Conservation (phyloP, 2,329 filamentous ascomycete species). For the Aspergillus novofumigatus region DNA sequence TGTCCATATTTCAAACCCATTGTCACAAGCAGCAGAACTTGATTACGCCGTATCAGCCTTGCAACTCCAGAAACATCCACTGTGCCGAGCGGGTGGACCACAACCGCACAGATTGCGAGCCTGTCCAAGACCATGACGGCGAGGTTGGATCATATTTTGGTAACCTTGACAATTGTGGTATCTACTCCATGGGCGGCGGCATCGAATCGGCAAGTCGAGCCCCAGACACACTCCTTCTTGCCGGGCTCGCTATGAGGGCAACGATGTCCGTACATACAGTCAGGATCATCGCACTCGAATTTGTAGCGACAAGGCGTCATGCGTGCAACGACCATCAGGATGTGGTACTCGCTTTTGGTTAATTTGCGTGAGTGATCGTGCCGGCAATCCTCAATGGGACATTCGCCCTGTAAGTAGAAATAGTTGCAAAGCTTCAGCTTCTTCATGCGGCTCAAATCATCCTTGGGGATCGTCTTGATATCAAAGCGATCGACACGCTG, state of each 20-base stretch:
- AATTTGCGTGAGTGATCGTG: conserved; percentile 53
- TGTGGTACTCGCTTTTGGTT: conserved; percentile 49
- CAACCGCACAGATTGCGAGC: background rate
- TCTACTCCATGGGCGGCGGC: conserved; percentile 57
- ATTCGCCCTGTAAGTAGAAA: conserved; percentile 56
- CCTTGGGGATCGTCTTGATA: conserved; percentile 49
- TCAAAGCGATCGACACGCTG: conserved; percentile 55
- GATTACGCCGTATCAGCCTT: background rate
- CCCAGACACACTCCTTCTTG: conserved; percentile 54
- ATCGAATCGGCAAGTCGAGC: conserved; percentile 56
- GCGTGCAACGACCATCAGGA: conserved; percentile 56
- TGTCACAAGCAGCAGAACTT: background rate
- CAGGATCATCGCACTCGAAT: conserved; percentile 53
- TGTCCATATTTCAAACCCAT: background rate
- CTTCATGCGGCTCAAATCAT: conserved; percentile 57
- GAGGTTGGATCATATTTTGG: conserved; percentile 34
- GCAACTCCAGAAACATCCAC: background rate
- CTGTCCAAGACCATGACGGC: background rate
- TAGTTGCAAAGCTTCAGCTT: conserved; percentile 62
- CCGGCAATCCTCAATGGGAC: conserved; percentile 52
- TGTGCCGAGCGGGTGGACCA: background rate
- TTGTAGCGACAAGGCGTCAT: conserved; percentile 61
- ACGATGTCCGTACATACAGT: conserved; percentile 62
- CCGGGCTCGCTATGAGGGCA: conserved; percentile 54
- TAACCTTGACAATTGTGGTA: conserved; percentile 51